Percentiles rank a stretch among this genome's conserved stretches.
phyloP scores from a whole-genome alignment of 2,329 filamentous ascomycete species.

The Arthrobotrys sinensis region DNA sequence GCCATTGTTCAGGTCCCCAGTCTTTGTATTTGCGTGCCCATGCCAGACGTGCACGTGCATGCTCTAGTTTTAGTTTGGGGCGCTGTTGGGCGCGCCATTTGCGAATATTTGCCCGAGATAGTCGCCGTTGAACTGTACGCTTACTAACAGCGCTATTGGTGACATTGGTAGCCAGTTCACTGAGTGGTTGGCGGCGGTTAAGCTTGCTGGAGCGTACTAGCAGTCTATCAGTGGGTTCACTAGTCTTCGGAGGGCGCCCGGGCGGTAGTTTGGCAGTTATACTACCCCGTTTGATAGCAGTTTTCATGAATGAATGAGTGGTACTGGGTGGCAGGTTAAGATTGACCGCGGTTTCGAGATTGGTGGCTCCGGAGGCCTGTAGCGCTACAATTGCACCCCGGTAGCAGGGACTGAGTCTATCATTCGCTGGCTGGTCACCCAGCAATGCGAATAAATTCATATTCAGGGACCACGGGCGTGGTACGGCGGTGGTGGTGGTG shows the following conservation, averaged over 20 bases:
- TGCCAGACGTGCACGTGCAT: background rate
- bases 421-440: background rate
- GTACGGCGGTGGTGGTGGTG: slow-evolving; percentile 9
- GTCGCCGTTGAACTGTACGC: slow-evolving; percentile 9
- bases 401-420: background rate
- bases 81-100: slow-evolving; percentile 1
- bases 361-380: background rate
- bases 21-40: slow-evolving; percentile 18
- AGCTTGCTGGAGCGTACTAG: slow-evolving; percentile 3
- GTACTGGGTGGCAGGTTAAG: background rate
- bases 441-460: slow-evolving; percentile 6
- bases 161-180: slow-evolving; percentile 8
- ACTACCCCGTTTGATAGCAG: background rate
- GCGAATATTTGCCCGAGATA: background rate
- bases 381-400: background rate
- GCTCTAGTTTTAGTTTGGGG: background rate
- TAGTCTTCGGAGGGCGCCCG: background rate
- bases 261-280: background rate
- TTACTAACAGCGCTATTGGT: slow-evolving; percentile 2
- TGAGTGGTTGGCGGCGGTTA: background rate
- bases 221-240: slow-evolving; percentile 13
- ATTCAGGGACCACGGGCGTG: background rate
- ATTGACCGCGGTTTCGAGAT: background rate
- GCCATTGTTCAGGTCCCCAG: background rate
- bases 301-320: slow-evolving; percentile 1